Base-by-base conservation (phyloP, 805 yeast species). In the Starmerella stigmatis region DNA sequence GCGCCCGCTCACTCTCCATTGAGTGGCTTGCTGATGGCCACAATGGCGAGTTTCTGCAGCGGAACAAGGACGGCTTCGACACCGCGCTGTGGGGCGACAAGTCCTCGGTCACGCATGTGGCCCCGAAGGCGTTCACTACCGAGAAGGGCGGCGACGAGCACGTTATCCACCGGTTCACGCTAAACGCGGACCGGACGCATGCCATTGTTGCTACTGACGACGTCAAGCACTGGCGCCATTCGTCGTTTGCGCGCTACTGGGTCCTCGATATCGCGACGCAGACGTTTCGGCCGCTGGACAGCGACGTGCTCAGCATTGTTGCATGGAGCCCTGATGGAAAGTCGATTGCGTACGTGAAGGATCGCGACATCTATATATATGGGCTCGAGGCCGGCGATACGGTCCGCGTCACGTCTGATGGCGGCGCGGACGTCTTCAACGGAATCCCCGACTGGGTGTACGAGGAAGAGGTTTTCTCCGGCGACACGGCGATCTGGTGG, bases 391-490 rank as follows among this genome's bases (percentile, higher is more conserved):
- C 49, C 43, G 57, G 31, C 49, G 60, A 16, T 52, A 55, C 65
- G 0, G 64, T 56, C 5, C 79, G 76, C 51, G 64, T 83, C 12
- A 82, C 96, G 0, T 48, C 49, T 32, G 92, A 82, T 57, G 94
- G 94, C 13, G 77, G 78, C 27, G 71, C 68, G 1, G 71, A 75
- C 51, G 68, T 84, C 7, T 85, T 86, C 64, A 81, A 86, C 59
- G 96, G 95, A 2, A 79, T 79, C 49, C 94, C 95, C 0, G 95
- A 86, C 59, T 86, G 96, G 96, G 94, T 85, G 7, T 86, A 86
- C 55, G 96, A 86, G 58, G 96, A 86, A 54, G 96, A 86, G 62
- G 92, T 86, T 0, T 71, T 82, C 43, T 76, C 75, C 28, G 72
- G 75, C 20, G 86, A 79, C 54, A 64, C 71, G 19, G 84, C 88